Percentiles rank a stretch among this genome's conserved stretches.
phyloP scores from a whole-genome alignment of 768 basidiomycete species.

The Trametes maxima region DNA sequence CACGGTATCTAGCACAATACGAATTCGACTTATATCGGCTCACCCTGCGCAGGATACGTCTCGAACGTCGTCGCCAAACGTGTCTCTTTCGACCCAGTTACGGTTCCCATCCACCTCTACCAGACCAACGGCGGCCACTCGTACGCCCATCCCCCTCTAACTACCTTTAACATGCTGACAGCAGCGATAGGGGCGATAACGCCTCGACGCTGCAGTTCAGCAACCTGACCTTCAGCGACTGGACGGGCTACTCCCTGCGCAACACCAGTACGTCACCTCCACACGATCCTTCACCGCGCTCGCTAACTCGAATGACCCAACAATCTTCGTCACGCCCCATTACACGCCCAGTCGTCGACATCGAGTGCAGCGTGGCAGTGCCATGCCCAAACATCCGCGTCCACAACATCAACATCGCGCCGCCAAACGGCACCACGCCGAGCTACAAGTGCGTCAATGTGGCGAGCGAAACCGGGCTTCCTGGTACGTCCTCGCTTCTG shows the following conservation, averaged over 20 bases:
- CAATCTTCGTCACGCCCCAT: too few species aligned
- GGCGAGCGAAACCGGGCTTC: constrained; percentile 35
- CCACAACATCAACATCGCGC: constrained; percentile 36
- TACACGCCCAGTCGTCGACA: constrained; percentile 43
- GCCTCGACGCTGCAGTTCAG: constrained; percentile 49
- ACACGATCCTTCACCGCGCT: not conserved
- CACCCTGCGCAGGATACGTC: constrained; percentile 40
- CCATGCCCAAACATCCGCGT: constrained; percentile 51
- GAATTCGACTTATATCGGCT: not conserved
- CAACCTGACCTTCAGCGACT: constrained; percentile 48
- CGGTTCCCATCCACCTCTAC: constrained; percentile 47
- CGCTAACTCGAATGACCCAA: not conserved
- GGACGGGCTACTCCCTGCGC: constrained; percentile 46
- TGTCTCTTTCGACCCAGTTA: constrained; percentile 49
- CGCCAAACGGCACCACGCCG: constrained; percentile 40
- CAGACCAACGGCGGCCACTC: constrained; percentile 54
- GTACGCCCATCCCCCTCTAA: constrained; percentile 29
- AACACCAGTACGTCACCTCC: constrained; percentile 23
- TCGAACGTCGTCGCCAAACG: constrained; percentile 46
- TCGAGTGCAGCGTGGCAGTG: constrained; percentile 52
- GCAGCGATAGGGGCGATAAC: constrained; percentile 9
- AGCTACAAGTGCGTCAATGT: constrained; percentile 52
- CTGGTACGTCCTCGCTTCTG: constrained; percentile 23
- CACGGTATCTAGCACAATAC: not conserved
- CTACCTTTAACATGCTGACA: not conserved